Evolutionary conservation across 495 filamentous ascomycete species (phyloP).

Genomic region (Daldinia decipiens): DNA sequence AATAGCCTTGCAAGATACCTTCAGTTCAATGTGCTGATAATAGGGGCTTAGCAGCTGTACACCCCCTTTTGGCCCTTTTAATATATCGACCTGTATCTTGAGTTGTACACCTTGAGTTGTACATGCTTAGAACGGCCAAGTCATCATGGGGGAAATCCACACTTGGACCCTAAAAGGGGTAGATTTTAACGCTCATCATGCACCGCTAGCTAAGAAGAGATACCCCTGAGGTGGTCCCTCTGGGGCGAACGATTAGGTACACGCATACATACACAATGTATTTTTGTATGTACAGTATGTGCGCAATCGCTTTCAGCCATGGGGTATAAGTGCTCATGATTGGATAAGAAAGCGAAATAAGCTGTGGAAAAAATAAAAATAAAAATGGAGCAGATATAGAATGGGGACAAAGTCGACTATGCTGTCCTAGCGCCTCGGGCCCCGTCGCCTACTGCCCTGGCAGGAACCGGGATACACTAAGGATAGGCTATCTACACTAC

Average conservation of each 20-base stretch:
- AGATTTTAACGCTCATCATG: conserved; percentile 34
- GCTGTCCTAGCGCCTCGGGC: conserved; percentile 34
- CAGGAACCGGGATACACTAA: conserved; percentile 4
- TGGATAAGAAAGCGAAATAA: conserved; percentile 46
- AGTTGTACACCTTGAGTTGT: conserved; percentile 8
- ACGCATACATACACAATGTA: conserved; percentile 4
- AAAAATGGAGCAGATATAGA: conserved; percentile 33
- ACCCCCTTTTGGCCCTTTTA: conserved; percentile 25
- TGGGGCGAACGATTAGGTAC: conserved; percentile 19
- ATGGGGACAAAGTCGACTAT: conserved; percentile 26
- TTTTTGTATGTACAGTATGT: conserved; percentile 1
- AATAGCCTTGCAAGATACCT: conserved; percentile 17
- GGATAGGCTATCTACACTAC: conserved; percentile 35
- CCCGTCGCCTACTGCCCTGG: conserved; percentile 13
- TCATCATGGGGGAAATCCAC: conserved; percentile 39
- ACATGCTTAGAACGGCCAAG: conserved; percentile 10
- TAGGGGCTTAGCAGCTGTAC: conserved; percentile 28
- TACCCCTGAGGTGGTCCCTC: conserved; percentile 8
- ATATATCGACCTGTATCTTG: conserved; percentile 9
- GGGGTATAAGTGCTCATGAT: conserved; percentile 13
- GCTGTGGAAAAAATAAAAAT: conserved; percentile 36
- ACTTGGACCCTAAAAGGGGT: conserved; percentile 21
- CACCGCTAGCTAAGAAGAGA: conserved; percentile 12
- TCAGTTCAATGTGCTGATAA: not conserved
- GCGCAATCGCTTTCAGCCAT: conserved; percentile 20